Evolutionary conservation across 768 basidiomycete species (phyloP).

Genomic region (Amanita subjunquillea): DNA sequence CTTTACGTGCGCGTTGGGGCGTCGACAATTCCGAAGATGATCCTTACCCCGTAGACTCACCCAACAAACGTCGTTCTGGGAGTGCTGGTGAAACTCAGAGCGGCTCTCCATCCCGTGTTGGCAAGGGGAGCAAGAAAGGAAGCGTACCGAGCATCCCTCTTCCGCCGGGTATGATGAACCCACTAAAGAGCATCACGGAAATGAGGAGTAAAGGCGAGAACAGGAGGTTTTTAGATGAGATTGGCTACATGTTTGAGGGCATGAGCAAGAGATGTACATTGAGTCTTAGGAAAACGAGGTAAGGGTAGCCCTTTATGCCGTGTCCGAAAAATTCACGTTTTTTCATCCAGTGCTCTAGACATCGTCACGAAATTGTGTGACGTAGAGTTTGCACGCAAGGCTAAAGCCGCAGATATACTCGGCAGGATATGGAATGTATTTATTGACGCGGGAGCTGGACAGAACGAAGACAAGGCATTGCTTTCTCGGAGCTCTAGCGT

Average conservation of each 20-base stretch:
- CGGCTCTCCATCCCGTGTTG: constrained; percentile 22
- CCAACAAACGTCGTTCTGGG: constrained; percentile 12
- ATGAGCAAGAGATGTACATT: constrained; percentile 42
- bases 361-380: constrained; percentile 68
- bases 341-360: constrained; percentile 54
- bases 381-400: constrained; percentile 65
- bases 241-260: constrained; percentile 80
- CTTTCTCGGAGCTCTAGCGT: not conserved
- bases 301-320: constrained; percentile 4
- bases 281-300: constrained; percentile 64
- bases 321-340: not conserved
- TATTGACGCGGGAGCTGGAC: constrained; percentile 44
- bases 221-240: constrained; percentile 71
- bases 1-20: constrained; percentile 70
- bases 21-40: constrained; percentile 76
- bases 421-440: constrained; percentile 61
- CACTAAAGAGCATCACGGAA: constrained; percentile 73
- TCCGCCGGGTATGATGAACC: constrained; percentile 58
- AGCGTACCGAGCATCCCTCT: constrained; percentile 20
- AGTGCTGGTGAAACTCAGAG: constrained; percentile 18
- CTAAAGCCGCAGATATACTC: constrained; percentile 68
- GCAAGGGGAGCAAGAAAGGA: constrained; percentile 26
- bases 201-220: constrained; percentile 73
- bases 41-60: constrained; percentile 25
- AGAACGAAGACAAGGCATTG: constrained; percentile 42